Evolutionary conservation across 768 basidiomycete species (phyloP), one percentile per base, ranked within the genome.

Genomic region (Lentinus brumalis): DNA sequence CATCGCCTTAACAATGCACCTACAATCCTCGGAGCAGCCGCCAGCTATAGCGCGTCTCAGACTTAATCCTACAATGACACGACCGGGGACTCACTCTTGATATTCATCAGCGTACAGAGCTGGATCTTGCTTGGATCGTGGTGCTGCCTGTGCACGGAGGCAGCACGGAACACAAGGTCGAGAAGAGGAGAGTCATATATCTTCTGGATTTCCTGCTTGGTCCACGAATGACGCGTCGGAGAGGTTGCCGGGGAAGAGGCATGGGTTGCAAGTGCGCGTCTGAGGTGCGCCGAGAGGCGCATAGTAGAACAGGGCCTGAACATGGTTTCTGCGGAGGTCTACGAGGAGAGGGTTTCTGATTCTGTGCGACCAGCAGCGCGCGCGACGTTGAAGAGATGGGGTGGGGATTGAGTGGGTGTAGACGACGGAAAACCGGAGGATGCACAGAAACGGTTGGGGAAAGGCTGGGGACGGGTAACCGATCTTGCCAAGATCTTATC

Each of bases 81-180:
- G 55, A 67, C 61, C n/a, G 39, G 11, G 53, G 60, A 81, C 89
- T 66, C 74, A 92, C 94, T 94, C 77, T 98, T 98, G 76, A 98
- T 98, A 73, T 98, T 98, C 91, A 98, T 94, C 32, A 98, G 82
- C 4, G 96, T 98, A 69, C 96, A 98, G 35, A 98, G 83, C 76
- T 98, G 96, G 32, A 98, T 86, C 79, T 97, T 94, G 67, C 76
- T 82, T 35, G 95, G 88, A 76, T 96, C 90, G 66, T 97, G 94
- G 73, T 91, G 80, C 70, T 88, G 83, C 65, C 96, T 81, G 74
- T 98, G 96, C 11, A 96, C 83, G 3, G 84, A 74, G 14, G 94
- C 92, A 39, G 96, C 89, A 53, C 86, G 85, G 74, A 91, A 98
- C 61, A 96, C 87, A 56, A 96, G 87, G 47, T 95, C 91, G 67